Percentiles rank a stretch among this genome's conserved stretches.
Conservation (phyloP, 371 early-diverging fungal species). For the Chytridiales sp. region DNA sequence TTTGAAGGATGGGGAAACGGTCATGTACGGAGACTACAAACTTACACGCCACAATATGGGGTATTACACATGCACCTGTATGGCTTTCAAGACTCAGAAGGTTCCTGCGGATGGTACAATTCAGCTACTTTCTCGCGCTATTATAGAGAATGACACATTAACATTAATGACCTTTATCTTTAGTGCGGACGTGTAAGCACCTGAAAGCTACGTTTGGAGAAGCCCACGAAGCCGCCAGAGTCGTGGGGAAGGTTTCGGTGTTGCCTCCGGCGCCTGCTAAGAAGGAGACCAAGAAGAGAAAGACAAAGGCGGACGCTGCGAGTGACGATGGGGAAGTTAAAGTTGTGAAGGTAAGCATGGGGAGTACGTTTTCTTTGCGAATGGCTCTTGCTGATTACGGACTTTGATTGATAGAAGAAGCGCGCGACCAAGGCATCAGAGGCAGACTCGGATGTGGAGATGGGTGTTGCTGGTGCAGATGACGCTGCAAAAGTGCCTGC, state of each 20-base stretch:
- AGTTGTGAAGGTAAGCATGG: no score
- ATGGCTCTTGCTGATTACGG: no score
- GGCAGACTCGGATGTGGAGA: no score
- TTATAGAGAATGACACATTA: neutral
- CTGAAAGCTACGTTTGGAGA: slow-evolving; percentile 40
- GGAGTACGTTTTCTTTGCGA: no score
- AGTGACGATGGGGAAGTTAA: slow-evolving; percentile 15
- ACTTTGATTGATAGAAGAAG: no score
- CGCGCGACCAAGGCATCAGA: neutral
- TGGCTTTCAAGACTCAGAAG: slow-evolving; percentile 28
- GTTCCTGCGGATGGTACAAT: slow-evolving; percentile 29
- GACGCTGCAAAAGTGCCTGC: no score
- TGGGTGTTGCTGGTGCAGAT: no score
- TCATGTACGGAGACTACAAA: no score
- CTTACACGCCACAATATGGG: no score
- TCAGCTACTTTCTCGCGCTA: neutral
- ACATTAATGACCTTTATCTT: neutral
- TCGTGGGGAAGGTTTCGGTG: slow-evolving; percentile 13
- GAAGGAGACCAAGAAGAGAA: neutral
- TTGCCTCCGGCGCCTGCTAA: neutral
- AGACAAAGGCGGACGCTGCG: slow-evolving; percentile 3
- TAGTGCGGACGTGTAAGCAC: slow-evolving; percentile 43
- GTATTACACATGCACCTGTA: slow-evolving; percentile 33
- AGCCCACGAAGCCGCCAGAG: slow-evolving; percentile 32
- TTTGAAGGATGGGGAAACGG: no score